Percentiles rank a stretch among this genome's conserved stretches.
Evolutionary conservation across 192 early-diverging fungal species (phyloP).

Genomic region (Backusella circina): DNA sequence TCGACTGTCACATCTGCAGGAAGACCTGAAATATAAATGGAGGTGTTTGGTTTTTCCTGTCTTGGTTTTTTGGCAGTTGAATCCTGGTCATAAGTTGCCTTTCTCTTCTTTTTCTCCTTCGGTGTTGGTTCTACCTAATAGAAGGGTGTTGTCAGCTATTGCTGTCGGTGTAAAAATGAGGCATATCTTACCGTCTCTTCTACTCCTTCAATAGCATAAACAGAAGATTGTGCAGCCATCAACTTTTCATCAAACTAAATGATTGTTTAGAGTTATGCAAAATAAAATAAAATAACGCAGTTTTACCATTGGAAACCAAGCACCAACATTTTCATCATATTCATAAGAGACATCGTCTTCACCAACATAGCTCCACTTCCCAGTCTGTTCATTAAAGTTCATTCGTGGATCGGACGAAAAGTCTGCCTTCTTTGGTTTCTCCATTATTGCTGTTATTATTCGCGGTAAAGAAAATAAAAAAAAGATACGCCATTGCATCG

Average conservation of each 20-base stretch:
- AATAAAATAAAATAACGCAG: background rate
- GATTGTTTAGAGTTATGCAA: background rate
- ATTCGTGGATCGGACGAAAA: conserved; percentile 54
- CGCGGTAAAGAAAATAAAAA: background rate
- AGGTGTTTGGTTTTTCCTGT: conserved; percentile 60
- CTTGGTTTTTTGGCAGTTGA: conserved; percentile 50
- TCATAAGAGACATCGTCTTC: conserved; percentile 82
- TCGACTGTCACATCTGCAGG: conserved; percentile 77
- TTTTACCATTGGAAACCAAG: conserved; percentile 90
- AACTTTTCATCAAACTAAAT: conserved; percentile 56
- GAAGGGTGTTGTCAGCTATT: background rate
- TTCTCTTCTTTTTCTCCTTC: conserved; percentile 44
- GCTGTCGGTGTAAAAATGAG: background rate
- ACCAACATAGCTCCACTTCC: conserved; percentile 74
- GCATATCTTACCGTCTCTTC: conserved; percentile 42
- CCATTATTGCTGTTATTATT: background rate
- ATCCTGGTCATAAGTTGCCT: conserved; percentile 37
- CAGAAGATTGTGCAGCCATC: conserved; percentile 61
- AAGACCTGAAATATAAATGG: conserved; percentile 84
- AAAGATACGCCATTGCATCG: too few relatives aligned
- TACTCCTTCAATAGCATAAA: conserved; percentile 59
- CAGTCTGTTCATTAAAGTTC: conserved; percentile 66
- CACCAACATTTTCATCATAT: conserved; percentile 71
- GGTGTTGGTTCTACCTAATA: background rate
- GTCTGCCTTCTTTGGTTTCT: conserved; percentile 20